Evolutionary conservation across 2,329 filamentous ascomycete genomes (phyloP).

Genomic region (Botrytis porri): DNA sequence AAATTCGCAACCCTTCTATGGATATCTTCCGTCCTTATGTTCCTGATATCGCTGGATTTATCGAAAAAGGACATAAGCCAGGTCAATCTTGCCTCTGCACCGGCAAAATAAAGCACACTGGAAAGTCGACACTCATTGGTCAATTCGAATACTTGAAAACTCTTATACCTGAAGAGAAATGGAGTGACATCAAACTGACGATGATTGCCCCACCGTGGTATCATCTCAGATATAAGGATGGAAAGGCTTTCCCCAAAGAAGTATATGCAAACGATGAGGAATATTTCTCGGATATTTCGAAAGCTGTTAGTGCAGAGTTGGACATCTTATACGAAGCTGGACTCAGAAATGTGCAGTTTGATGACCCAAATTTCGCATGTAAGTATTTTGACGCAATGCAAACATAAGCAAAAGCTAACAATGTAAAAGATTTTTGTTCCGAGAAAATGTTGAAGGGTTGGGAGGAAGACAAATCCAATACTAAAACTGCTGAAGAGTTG

Average conservation of each 20-base stretch:
- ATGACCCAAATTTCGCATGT: conserved; percentile 59
- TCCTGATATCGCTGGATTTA: conserved; percentile 44
- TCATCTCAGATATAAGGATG: conserved; percentile 59
- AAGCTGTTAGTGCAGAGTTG: conserved; percentile 51
- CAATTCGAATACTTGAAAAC: conserved; percentile 60
- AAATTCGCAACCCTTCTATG: conserved; percentile 34
- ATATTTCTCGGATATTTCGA: conserved; percentile 54
- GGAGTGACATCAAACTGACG: conserved; percentile 68
- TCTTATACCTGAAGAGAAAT: conserved; percentile 56
- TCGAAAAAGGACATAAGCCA: conserved; percentile 45
- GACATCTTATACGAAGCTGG: conserved; percentile 52
- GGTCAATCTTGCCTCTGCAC: conserved; percentile 47
- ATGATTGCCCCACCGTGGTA: conserved; percentile 67
- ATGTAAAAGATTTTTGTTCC: conserved; percentile 59
- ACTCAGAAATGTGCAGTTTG: conserved; percentile 54
- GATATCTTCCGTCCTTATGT: conserved; percentile 43
- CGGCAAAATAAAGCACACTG: conserved; percentile 47
- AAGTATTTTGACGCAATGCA: not conserved
- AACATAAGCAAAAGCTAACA: conserved; percentile 21
- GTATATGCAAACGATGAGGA: conserved; percentile 51
- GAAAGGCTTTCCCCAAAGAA: conserved; percentile 49
- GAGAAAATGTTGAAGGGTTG: conserved; percentile 69
- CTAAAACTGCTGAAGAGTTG: conserved; percentile 66
- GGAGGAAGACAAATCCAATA: conserved; percentile 51
- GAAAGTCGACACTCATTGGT: conserved; percentile 47